Conservation (phyloP, 495 filamentous ascomycete species). For the Podospora pseudoanserina region DNA sequence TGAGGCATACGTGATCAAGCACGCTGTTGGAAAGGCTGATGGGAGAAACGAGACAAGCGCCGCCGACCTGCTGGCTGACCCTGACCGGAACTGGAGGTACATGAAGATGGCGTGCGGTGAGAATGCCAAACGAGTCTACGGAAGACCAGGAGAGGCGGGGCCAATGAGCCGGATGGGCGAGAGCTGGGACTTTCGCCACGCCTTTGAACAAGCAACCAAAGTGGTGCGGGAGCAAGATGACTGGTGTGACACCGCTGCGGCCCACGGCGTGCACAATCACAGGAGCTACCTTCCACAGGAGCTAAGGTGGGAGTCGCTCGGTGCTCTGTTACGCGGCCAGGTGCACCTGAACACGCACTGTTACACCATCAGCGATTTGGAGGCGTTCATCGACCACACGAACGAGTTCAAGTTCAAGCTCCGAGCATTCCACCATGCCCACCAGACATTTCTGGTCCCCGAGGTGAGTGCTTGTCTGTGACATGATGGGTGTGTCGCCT, state of each 20-base stretch:
- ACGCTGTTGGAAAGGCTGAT: slow-evolving; percentile 45
- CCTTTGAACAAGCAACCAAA: slow-evolving; percentile 54
- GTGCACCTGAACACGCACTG: slow-evolving; percentile 63
- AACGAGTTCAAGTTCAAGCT: slow-evolving; percentile 63
- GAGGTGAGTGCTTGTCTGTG: slow-evolving; percentile 32
- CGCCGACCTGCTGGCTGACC: slow-evolving; percentile 45
- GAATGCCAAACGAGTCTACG: slow-evolving; percentile 57
- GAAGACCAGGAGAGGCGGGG: slow-evolving; percentile 36
- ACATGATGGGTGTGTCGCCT: too few relatives aligned
- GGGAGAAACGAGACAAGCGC: slow-evolving; percentile 53
- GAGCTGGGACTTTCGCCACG: slow-evolving; percentile 60
- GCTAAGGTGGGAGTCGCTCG: slow-evolving; percentile 54
- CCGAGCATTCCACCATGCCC: slow-evolving; percentile 62
- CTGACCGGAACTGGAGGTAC: slow-evolving; percentile 52
- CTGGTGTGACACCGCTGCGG: slow-evolving; percentile 54
- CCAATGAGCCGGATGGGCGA: slow-evolving; percentile 53
- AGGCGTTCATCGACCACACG: slow-evolving; percentile 58
- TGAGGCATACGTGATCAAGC: slow-evolving; percentile 62
- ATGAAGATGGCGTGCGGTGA: slow-evolving; percentile 74
- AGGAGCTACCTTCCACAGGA: slow-evolving; percentile 50
- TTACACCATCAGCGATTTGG: slow-evolving; percentile 62
- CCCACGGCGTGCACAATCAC: slow-evolving; percentile 36
- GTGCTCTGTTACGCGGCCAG: slow-evolving; percentile 57
- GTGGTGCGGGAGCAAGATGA: slow-evolving; percentile 53
- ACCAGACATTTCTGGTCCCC: slow-evolving; percentile 57